Base-by-base conservation (phyloP, 371 early-diverging fungal genomes). In the Mucor circinelloides region DNA sequence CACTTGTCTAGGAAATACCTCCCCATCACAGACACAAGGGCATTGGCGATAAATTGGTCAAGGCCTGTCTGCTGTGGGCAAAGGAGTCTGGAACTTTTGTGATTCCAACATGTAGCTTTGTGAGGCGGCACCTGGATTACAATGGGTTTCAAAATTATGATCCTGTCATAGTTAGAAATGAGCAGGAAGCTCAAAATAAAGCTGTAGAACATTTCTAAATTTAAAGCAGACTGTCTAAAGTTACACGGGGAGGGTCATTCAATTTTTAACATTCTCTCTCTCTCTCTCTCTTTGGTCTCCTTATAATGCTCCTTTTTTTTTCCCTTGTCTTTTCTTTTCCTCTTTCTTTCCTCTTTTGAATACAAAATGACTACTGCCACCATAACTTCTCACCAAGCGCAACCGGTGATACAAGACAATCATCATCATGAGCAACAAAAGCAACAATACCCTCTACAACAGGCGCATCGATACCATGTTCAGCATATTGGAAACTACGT, bases 401-500 rank as follows among this genome's bases (percentile, higher is more conserved):
- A 21, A 30, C 31, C 9, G 13, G 2, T 25, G 3, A 23, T 52
- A 30, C 55, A 30, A 28, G 50, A 50, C 25, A 50, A 13, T 23
- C 28, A 27, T 13, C 28, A 54, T 12, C 54, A 54, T 1, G 28
- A 54, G 3, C 54, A 54, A 2, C 57, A 57, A 15, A 19, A 57
- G 13, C 30, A 34, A 12, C 54, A 54, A 3, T 19, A 36, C 13
- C 13, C 36, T 7, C 36, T 38, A 23, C 58, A 48, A 48, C 38
- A 27, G 8, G 30, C 61, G 9, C 31, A 61, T 13, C 50, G 57
- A 28, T 21, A 60, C 30, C 69, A 71, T 54, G 63, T 64, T 0
- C 67, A 78, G n/a, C 76, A 76, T 21, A 68, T 80, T 52, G 72
- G 71, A 17, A 77, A 80, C 48, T 80, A 80, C 63, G 71, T 80